These are phyloP conservation scores for Westerdykella sp. DNA, from an alignment of 2,329 filamentous ascomycete genomes.

Conservation along the genomic window DNA sequence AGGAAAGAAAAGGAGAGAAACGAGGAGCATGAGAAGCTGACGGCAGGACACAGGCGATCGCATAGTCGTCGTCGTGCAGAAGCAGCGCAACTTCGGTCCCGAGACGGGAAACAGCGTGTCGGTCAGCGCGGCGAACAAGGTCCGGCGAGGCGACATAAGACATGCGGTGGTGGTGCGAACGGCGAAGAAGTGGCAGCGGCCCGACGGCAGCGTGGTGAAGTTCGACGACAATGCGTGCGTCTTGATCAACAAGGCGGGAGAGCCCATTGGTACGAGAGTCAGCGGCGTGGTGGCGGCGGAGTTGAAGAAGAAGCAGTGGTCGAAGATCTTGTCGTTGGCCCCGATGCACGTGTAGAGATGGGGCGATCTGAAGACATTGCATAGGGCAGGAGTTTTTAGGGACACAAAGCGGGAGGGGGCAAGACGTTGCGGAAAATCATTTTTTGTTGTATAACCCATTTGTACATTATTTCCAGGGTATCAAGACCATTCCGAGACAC, in stretches of 20 bases:
- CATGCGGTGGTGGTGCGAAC: conserved; percentile 95
- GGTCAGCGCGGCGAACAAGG: conserved; percentile 75
- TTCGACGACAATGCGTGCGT: conserved; percentile 99
- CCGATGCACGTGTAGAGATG: conserved; percentile 63
- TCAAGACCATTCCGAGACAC: conserved; percentile 25
- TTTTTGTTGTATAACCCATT: not conserved
- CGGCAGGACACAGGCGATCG: conserved; percentile 64
- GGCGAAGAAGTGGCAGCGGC: conserved; percentile 75
- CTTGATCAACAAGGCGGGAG: conserved; percentile 91
- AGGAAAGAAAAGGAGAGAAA: not conserved
- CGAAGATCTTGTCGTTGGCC: conserved; percentile 93
- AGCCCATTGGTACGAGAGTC: conserved; percentile 79
- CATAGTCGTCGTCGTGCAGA: conserved; percentile 95
- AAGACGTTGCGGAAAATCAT: not conserved
- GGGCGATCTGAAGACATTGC: not conserved
- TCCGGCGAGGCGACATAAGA: conserved; percentile 90
- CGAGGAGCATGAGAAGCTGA: conserved; percentile 6
- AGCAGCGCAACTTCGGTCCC: conserved; percentile 72
- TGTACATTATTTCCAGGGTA: conserved; percentile 30
- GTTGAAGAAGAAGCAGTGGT: conserved; percentile 89
- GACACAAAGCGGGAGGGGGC: not conserved
- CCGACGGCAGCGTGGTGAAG: conserved; percentile 81
- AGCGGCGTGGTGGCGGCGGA: conserved; percentile 80
- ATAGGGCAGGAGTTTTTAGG: not conserved
- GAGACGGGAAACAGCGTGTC: conserved; percentile 67